A percentile compares a stretch with the other conserved stretches of the same genome.
These are phyloP conservation scores for Citrullus amarus DNA, from an alignment of 306 rosid genomes.

Conservation along the genomic window DNA sequence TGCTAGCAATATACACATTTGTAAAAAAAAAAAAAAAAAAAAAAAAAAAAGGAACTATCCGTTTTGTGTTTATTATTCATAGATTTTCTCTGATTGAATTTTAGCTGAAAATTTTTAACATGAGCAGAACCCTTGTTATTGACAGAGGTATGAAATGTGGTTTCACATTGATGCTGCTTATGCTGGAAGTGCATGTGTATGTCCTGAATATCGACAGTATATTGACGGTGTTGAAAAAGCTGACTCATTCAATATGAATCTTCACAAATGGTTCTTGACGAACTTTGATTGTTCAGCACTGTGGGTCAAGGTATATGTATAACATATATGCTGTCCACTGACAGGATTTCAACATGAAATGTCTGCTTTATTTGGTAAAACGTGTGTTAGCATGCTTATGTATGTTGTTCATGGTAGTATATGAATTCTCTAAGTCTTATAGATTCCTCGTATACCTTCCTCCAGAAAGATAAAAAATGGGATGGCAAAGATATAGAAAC, in stretches of 20 bases:
- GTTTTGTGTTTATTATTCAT: background rate
- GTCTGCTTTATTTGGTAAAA: background rate
- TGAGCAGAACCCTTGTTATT: constrained; percentile 3
- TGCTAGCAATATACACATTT: background rate
- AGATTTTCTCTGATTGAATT: background rate
- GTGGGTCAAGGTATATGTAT: constrained; percentile 80
- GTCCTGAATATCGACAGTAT: constrained; percentile 78
- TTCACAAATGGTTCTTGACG: constrained; percentile 86
- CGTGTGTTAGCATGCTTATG: background rate
- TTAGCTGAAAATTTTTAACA: background rate
- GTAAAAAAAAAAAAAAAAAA: background rate
- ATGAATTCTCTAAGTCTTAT: background rate
- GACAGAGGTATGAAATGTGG: constrained; percentile 65
- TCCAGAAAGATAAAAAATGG: background rate
- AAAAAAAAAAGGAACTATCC: too few relatives aligned
- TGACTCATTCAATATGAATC: constrained; percentile 90
- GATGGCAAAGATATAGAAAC: background rate
- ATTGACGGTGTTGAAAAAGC: constrained; percentile 85
- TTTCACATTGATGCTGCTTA: constrained; percentile 95
- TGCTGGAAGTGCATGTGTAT: constrained; percentile 94
- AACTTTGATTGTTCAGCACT: constrained; percentile 90
- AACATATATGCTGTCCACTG: background rate
- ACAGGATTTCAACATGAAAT: background rate
- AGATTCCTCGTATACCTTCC: background rate
- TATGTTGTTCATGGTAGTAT: background rate